Conservation (phyloP, 2,329 filamentous ascomycete species). For the Blastomyces silverae region DNA sequence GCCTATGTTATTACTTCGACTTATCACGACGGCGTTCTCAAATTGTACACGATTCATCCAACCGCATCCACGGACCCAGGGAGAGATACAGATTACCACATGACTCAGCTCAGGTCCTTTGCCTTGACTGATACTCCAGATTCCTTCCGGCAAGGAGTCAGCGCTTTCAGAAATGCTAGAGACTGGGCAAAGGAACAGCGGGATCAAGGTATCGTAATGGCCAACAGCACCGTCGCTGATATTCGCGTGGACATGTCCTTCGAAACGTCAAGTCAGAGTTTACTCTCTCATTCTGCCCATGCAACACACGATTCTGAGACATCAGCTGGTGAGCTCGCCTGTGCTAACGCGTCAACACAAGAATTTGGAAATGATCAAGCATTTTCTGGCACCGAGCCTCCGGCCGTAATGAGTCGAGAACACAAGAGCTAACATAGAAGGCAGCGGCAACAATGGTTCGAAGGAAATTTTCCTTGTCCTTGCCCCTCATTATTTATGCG, state of each 20-base stretch:
- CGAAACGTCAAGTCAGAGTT: not conserved
- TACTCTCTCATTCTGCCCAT: not conserved
- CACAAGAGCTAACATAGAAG: no score
- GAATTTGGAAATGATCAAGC: no score
- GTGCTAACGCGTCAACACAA: not conserved
- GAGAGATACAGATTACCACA: not conserved
- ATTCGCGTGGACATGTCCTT: not conserved
- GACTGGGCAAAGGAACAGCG: conserved; percentile 36
- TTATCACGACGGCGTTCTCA: conserved; percentile 4
- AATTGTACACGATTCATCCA: conserved; percentile 9
- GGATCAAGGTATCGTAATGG: conserved; percentile 30
- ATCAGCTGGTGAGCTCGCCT: not conserved
- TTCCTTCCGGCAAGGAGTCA: conserved; percentile 31
- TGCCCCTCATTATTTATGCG: not conserved
- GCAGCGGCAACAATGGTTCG: not conserved
- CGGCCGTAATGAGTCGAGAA: no score
- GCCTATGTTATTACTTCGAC: conserved; percentile 32
- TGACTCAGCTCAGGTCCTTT: not conserved
- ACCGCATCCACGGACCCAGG: not conserved
- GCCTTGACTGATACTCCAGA: conserved; percentile 18
- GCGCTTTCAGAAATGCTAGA: conserved; percentile 37
- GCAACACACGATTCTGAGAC: not conserved
- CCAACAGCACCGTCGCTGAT: conserved; percentile 23
- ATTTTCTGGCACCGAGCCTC: no score
- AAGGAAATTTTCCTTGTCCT: not conserved